Base-by-base conservation (phyloP, 1,284 basidiomycete species). In the Ceratobasidium sp. region DNA sequence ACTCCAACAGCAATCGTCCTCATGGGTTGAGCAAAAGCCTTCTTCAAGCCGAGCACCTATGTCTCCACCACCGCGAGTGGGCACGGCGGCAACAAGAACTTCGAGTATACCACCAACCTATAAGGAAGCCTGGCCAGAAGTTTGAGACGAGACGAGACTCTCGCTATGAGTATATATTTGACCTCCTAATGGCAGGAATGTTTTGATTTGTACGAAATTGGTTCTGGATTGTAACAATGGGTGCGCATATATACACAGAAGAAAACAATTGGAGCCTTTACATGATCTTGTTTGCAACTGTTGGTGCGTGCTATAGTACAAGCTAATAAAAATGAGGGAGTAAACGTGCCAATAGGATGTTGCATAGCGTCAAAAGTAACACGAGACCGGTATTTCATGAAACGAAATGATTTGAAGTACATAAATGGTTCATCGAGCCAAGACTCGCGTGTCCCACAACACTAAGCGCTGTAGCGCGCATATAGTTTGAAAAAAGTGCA, bases 41-140 rank as follows among this genome's bases (percentile, higher is more conserved):
- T 33, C 39, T 51, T 5, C 20, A 26, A 51, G 42, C 46, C 42
- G 20, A 23, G 9, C n/a, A 28, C 13, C 44, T 15, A 5, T 49
- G n/a, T 26, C 42, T 42, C 44, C 64, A 23, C 64, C 64, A 12
- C 20, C 64, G 18, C 64, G 44, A 51, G 64, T 49, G 44, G 64
- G 64, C n/a, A 67, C 44, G 23, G 44, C 26, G 15, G 64, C 44
- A n/a, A 42, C 64, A 20, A 7, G 23, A 10, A 44, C 64, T 13
- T n/a, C 64, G n/a, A 67, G 9, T 5, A 18, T 67, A 23, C 64
- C 23, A 26, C 20, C 64, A 49, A 10, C 42, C 10, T 67, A 67
- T 13, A 33, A 26, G 26, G 42, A 28, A 61, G 18, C 12, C 23
- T 67, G 23, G 40, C 42, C 26, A 12, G n/a, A 33, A 26, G 7